phyloP scores from a whole-genome alignment of 345 rosid species.

The Citrus glauca region DNA sequence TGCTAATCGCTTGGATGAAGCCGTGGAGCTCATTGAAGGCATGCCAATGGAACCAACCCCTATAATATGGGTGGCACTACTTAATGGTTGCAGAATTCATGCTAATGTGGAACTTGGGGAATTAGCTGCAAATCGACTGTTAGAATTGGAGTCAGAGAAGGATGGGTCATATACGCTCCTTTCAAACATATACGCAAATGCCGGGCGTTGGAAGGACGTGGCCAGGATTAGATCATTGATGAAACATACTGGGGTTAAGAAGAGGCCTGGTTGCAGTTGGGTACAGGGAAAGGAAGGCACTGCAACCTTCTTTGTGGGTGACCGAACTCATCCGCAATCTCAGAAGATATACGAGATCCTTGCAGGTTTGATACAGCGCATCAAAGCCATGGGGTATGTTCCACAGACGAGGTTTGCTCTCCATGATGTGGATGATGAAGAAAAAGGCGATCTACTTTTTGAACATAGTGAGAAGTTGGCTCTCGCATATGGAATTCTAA shows the following conservation, averaged over 20 bases:
- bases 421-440: conserved; percentile 89
- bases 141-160: conserved; percentile 47
- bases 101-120: conserved; percentile 80
- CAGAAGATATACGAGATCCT: conserved; percentile 54
- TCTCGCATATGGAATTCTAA: conserved; percentile 69
- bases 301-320: conserved; percentile 71
- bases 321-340: conserved; percentile 55
- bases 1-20: conserved; percentile 59
- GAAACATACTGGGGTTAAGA: conserved; percentile 59
- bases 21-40: conserved; percentile 51
- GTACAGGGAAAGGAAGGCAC: conserved; percentile 75
- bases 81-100: conserved; percentile 71
- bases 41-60: conserved; percentile 78
- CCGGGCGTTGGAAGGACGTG: conserved; percentile 84
- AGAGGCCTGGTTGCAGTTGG: conserved; percentile 94
- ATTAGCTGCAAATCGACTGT: conserved; percentile 47
- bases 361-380: conserved; percentile 48
- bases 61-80: conserved; percentile 70
- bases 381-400: conserved; percentile 73
- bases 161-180: conserved; percentile 79
- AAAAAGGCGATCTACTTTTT: conserved; percentile 68
- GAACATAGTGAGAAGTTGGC: conserved; percentile 91
- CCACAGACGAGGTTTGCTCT: conserved; percentile 79
- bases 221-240: conserved; percentile 64
- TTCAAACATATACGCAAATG: conserved; percentile 78